Evolutionary conservation across 1,284 basidiomycete species (phyloP).

Genomic region (Naganishia sp.): DNA sequence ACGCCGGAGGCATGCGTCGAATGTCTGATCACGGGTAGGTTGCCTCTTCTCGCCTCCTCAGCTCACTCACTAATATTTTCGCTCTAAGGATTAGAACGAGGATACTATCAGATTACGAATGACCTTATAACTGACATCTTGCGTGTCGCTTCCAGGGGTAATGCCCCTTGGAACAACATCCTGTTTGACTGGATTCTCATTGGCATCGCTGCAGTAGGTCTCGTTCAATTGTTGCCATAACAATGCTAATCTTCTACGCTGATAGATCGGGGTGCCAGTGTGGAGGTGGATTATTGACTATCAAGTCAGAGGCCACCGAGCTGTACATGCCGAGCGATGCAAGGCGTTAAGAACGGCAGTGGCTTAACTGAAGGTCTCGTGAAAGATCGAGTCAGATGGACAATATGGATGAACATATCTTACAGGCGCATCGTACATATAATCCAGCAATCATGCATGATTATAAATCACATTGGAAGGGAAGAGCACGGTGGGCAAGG

Average conservation of each 20-base stretch:
- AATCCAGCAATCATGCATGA: no score
- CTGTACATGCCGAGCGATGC: conserved; percentile 35
- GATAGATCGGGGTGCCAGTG: conserved; percentile 53
- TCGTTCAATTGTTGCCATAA: not conserved
- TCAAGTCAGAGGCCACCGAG: conserved; percentile 27
- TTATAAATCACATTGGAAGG: no score
- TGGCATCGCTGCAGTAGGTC: conserved; percentile 57
- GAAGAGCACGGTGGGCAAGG: no score
- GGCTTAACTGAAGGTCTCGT: no score
- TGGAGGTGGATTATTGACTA: conserved; percentile 51
- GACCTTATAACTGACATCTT: conserved; percentile 71
- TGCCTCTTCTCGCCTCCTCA: not conserved
- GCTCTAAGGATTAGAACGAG: conserved; percentile 65
- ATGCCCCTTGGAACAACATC: conserved; percentile 65
- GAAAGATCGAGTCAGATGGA: no score
- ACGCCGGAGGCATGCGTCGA: conserved; percentile 69
- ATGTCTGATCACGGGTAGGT: conserved; percentile 65
- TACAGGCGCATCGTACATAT: no score
- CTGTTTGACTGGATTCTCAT: conserved; percentile 61
- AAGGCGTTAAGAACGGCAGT: conserved; percentile 20
- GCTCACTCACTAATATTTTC: not conserved
- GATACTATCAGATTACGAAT: conserved; percentile 73
- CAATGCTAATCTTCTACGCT: not conserved
- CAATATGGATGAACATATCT: no score
- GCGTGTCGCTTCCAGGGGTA: conserved; percentile 67